Conservation (phyloP, 768 basidiomycete species). For the Kwoniella sp. region DNA sequence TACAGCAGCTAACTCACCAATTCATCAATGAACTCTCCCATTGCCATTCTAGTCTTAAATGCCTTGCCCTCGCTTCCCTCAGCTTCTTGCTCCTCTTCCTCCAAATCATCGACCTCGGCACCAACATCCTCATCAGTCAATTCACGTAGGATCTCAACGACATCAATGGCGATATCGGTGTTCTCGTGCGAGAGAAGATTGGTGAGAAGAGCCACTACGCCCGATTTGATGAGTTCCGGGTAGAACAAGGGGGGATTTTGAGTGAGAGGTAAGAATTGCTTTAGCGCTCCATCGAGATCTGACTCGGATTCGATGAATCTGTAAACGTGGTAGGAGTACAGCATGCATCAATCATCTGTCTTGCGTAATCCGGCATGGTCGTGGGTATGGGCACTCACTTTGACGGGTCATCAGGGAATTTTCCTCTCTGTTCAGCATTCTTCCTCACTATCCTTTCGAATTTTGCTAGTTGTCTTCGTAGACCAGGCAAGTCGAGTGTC, state of each 20-base stretch:
- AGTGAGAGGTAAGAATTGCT: conserved; percentile 82
- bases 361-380: no score
- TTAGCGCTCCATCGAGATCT: conserved; percentile 84
- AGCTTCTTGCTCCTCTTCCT: conserved; percentile 64
- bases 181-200: conserved; percentile 95
- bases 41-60: conserved; percentile 69
- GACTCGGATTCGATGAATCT: conserved; percentile 99
- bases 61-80: conserved; percentile 56
- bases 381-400: conserved; percentile 67
- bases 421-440: conserved; percentile 95
- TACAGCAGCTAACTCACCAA: conserved; percentile 63
- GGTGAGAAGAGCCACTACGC: conserved; percentile 68
- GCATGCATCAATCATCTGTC: not conserved
- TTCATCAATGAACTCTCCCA: conserved; percentile 65
- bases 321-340: not conserved
- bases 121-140: conserved; percentile 95
- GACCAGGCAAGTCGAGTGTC: conserved; percentile 60
- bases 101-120: conserved; percentile 68
- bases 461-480: conserved; percentile 72
- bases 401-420: conserved; percentile 86
- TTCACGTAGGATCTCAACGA: conserved; percentile 88
- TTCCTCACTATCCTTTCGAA: conserved; percentile 90
- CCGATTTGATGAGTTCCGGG: conserved; percentile 81
- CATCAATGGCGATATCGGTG: conserved; percentile 93
- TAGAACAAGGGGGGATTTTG: conserved; percentile 81